Conservation (phyloP, 129 eudicot species). For the Lactuca sativa region DNA sequence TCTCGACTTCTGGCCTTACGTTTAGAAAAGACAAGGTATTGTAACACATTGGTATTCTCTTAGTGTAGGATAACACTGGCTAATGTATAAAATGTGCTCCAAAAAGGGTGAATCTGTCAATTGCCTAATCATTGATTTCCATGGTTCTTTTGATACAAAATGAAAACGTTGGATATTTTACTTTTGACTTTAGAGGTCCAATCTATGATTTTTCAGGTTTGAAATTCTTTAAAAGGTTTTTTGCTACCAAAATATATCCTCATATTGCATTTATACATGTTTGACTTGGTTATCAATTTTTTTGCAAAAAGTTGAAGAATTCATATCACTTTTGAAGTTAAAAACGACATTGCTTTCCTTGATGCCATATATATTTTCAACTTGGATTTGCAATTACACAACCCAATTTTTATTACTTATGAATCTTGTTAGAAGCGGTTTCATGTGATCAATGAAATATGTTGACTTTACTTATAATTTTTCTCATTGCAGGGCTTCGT, state of each 20-base stretch:
- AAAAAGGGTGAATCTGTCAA: slow-evolving; percentile 17
- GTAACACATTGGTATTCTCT: background rate
- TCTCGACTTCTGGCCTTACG: slow-evolving; percentile 89
- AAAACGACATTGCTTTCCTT: background rate
- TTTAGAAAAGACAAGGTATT: slow-evolving; percentile 81
- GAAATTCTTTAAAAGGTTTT: background rate
- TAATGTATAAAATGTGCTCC: background rate
- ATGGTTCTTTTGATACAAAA: slow-evolving; percentile 7
- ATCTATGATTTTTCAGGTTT: background rate
- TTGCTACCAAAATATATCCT: background rate
- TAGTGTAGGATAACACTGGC: background rate
- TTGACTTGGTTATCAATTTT: too few species aligned
- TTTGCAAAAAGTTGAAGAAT: too few species aligned
- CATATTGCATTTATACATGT: too few species aligned
- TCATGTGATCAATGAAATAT: background rate
- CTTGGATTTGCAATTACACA: background rate
- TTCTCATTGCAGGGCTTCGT: slow-evolving; percentile 63
- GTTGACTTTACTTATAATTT: slow-evolving; percentile 8
- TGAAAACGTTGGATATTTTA: background rate
- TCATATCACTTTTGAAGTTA: background rate
- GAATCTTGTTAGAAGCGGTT: slow-evolving; percentile 5
- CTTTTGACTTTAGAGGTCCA: background rate
- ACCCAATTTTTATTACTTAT: background rate
- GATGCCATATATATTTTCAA: slow-evolving; percentile 6
- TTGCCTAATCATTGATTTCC: slow-evolving; percentile 1